These are phyloP conservation scores for Puccinellia tenuiflora DNA, from an alignment of 176 grass and related monocot species.

Conservation along the genomic window DNA sequence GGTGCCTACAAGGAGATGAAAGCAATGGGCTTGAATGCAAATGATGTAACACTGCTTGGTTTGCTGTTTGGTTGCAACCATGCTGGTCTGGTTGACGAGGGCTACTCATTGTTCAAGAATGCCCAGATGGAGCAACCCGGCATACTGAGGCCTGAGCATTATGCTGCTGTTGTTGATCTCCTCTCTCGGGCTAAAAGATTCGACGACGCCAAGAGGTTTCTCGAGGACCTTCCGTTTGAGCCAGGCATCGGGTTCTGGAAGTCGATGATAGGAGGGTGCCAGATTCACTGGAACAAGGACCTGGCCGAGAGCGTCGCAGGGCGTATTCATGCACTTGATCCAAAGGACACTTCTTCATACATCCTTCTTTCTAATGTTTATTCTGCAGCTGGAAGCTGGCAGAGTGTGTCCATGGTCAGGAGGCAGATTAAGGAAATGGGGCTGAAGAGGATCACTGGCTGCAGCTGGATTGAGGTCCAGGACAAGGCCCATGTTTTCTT, in stretches of 20 bases:
- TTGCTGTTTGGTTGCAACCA: slow-evolving; percentile 82
- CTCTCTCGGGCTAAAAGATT: slow-evolving; percentile 59
- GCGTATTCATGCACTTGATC: slow-evolving; percentile 44
- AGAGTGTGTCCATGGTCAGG: slow-evolving; percentile 59
- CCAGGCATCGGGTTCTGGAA: slow-evolving; percentile 89
- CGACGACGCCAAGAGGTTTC: slow-evolving; percentile 53
- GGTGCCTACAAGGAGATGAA: slow-evolving; percentile 52
- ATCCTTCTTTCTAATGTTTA: slow-evolving; percentile 85
- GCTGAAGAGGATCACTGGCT: slow-evolving; percentile 84
- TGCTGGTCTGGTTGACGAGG: slow-evolving; percentile 64
- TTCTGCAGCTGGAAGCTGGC: slow-evolving; percentile 60
- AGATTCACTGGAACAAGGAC: slow-evolving; percentile 56
- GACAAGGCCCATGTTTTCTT: slow-evolving; percentile 74
- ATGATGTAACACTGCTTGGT: slow-evolving; percentile 53
- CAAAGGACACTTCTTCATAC: slow-evolving; percentile 65
- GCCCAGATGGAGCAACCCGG: slow-evolving; percentile 44
- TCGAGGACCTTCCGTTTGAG: slow-evolving; percentile 64
- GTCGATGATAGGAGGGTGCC: slow-evolving; percentile 57
- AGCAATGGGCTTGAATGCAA: slow-evolving; percentile 34
- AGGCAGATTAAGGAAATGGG: slow-evolving; percentile 72
- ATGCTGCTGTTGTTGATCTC: slow-evolving; percentile 73
- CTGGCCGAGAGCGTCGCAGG: slow-evolving; percentile 32
- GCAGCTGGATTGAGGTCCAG: slow-evolving; percentile 85
- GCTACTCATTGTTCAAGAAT: slow-evolving; percentile 45
- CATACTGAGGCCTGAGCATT: slow-evolving; percentile 58